These are phyloP conservation scores for Phialocephala sp. DNA, from an alignment of 2,329 filamentous ascomycete species.

Conservation along the genomic window DNA sequence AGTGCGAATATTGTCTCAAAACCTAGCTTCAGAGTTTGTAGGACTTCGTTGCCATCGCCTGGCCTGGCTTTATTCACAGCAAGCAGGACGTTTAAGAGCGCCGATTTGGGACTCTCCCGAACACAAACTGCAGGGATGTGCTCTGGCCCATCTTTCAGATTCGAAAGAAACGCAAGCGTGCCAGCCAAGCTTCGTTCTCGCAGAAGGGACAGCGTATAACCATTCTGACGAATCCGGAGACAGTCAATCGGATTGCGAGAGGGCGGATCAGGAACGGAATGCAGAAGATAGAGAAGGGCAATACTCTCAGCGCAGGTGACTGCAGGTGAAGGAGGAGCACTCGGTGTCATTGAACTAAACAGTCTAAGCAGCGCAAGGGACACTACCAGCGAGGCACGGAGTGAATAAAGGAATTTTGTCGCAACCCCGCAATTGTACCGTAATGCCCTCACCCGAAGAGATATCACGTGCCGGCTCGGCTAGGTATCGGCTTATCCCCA, in stretches of 20 bases:
- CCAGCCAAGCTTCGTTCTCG: constrained; percentile 21
- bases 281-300: constrained; percentile 25
- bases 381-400: not conserved
- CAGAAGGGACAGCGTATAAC: constrained; percentile 20
- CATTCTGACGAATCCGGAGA: constrained; percentile 17
- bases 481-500: not conserved
- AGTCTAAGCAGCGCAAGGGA: not conserved
- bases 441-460: not conserved
- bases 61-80: constrained; percentile 24
- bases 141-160: constrained; percentile 23
- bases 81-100: constrained; percentile 18
- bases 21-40: constrained; percentile 14
- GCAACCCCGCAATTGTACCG: not conserved
- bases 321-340: constrained; percentile 16
- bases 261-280: constrained; percentile 23
- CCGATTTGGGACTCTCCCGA: constrained; percentile 11
- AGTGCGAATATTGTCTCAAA: constrained; percentile 23
- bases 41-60: constrained; percentile 17
- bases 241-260: constrained; percentile 21
- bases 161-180: constrained; percentile 25
- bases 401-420: not conserved
- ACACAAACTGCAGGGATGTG: constrained; percentile 23
- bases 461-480: not conserved
- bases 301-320: constrained; percentile 25
- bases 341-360: constrained; percentile 11